Base-by-base conservation (phyloP, 148 eudicot species). In the Silene latifolia region DNA sequence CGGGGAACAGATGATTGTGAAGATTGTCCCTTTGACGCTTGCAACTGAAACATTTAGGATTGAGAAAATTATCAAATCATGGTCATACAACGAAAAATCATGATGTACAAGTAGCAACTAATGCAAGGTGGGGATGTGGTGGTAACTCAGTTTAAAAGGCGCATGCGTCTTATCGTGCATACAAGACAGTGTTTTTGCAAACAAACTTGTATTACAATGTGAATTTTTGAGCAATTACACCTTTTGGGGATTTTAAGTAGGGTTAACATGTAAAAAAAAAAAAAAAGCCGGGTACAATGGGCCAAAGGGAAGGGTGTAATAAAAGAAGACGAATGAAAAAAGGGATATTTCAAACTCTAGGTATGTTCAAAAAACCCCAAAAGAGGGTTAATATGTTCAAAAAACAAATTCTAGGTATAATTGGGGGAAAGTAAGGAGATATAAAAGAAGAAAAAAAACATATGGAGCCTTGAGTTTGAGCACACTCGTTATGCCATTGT, bases 1-100 rank as follows among this genome's bases (percentile, higher is more conserved):
- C 73, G 61, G 27, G 81, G 39, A 79, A 27, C 58, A 66, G 57
- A 71, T 63, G 86, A 15, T 59, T 86, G 86, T 64, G 82, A 76
- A 79, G 88, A 48, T 74, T 83, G 86, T 20, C 85, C 89, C 79
- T 87, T 93, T 57, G 93, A 25, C 71, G 88, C 93, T 80, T 87
- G 88, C 87, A 93, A 77, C 98, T 93, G 76, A 73, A 51, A n/a
- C 42, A 60, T 77, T 67, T 72, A 48, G 19, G 56, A 51, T 51
- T 78, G 19, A 69, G 1, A 68, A 54, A 54, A 39, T 54, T 7
- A 39, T 73, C 77, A 74, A 53, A 21, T 23, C 68, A 47, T 25
- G 20, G 27, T 20, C 56, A 51, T 51, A 51, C 56, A 51, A 14
- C 17, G 15, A 51, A 14, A 51, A 2, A 51, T 13, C 4, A 13